A percentile compares a stretch with the other conserved stretches of the same genome.
phyloP scores from a whole-genome alignment of 1,139 yeast species.

The Wickerhamiella pararugosa region DNA sequence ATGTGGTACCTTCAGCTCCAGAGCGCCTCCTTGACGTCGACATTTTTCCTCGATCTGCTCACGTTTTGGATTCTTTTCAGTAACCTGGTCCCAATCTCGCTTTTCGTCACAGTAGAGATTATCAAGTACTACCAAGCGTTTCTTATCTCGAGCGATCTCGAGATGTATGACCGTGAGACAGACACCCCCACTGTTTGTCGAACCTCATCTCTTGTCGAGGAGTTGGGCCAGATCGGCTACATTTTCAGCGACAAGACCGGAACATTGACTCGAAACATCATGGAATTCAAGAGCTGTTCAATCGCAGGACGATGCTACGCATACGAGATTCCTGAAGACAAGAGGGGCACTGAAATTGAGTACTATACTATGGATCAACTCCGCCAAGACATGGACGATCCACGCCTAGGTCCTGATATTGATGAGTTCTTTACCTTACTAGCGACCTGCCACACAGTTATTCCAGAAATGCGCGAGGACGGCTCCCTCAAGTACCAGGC shows the following conservation, averaged over 20 bases:
- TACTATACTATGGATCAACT: conserved; percentile 59
- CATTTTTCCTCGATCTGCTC: conserved; percentile 73
- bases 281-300: conserved; percentile 92
- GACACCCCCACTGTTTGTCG: conserved; percentile 94
- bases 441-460: conserved; percentile 94
- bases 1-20: conserved; percentile 53
- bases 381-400: conserved; percentile 34
- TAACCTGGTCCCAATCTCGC: conserved; percentile 85
- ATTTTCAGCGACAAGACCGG: conserved; percentile 96
- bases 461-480: conserved; percentile 60
- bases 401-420: conserved; percentile 43
- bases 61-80: conserved; percentile 96
- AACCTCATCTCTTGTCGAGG: conserved; percentile 91
- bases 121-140: conserved; percentile 92
- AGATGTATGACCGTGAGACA: conserved; percentile 71
- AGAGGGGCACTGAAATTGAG: conserved; percentile 58
- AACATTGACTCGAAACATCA: conserved; percentile 81
- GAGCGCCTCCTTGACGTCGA: conserved; percentile 50
- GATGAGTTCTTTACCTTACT: conserved; percentile 71
- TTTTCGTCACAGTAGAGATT: conserved; percentile 89
- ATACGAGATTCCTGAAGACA: conserved; percentile 82
- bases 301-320: conserved; percentile 89
- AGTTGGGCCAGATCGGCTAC: conserved; percentile 88
- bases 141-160: conserved; percentile 86
- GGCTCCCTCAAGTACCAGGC: conserved; percentile 77